Conservation (phyloP, 2,329 filamentous ascomycete species). For the Neobulgaria alba region DNA sequence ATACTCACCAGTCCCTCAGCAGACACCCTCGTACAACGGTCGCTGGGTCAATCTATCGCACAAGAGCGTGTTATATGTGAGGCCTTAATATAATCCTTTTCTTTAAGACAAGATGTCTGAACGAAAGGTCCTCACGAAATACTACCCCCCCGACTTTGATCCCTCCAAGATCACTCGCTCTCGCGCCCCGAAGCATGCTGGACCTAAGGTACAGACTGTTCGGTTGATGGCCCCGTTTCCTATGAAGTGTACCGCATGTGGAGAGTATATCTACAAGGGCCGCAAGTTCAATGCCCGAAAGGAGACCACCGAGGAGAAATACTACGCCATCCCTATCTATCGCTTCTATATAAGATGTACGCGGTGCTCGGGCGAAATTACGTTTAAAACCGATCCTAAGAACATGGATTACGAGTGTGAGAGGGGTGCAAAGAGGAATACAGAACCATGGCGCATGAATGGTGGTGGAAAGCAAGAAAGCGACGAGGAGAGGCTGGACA, state of each 20-base stretch:
- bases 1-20: no score
- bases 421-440: slow-evolving; percentile 82
- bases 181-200: slow-evolving; percentile 60
- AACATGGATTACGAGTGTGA: slow-evolving; percentile 80
- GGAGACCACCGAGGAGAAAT: slow-evolving; percentile 83
- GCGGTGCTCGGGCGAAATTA: slow-evolving; percentile 76
- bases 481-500: slow-evolving; percentile 76
- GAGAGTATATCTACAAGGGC: slow-evolving; percentile 85
- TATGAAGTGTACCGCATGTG: slow-evolving; percentile 61
- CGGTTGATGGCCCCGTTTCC: slow-evolving; percentile 84
- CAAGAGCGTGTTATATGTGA: no score
- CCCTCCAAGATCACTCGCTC: slow-evolving; percentile 68
- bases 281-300: slow-evolving; percentile 95
- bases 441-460: slow-evolving; percentile 73
- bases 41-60: no score
- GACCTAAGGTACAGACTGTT: slow-evolving; percentile 76
- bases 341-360: slow-evolving; percentile 90
- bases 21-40: no score
- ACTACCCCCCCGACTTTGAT: slow-evolving; percentile 75
- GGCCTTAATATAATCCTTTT: no score
- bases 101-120: slow-evolving; percentile 77
- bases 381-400: slow-evolving; percentile 90
- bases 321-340: slow-evolving; percentile 80
- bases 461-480: slow-evolving; percentile 59
- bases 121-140: slow-evolving; percentile 66